phyloP scores from a whole-genome alignment of 139 green algal species.

The Parachlorella kessleri region DNA sequence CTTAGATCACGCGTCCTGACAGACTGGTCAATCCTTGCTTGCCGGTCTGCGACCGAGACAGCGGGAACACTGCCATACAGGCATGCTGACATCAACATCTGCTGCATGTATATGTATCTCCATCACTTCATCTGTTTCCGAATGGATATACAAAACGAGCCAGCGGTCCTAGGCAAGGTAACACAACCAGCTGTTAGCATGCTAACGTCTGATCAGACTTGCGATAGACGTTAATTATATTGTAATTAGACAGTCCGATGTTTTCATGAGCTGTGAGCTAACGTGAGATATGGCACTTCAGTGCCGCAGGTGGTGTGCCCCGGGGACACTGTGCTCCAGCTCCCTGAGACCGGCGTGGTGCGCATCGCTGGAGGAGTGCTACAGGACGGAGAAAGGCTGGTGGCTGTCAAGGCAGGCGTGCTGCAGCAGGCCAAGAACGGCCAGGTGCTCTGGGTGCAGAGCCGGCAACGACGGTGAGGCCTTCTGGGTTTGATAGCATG shows the following conservation, averaged over 20 bases:
- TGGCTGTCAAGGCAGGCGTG: constrained; percentile 60
- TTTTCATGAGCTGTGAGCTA: neutral
- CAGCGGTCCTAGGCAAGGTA: neutral
- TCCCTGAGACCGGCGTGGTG: constrained; percentile 67
- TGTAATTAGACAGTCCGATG: too few relatives aligned
- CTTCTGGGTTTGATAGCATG: too few relatives aligned
- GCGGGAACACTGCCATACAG: neutral
- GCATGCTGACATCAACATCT: neutral
- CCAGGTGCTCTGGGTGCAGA: constrained; percentile 79
- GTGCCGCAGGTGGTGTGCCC: constrained; percentile 62
- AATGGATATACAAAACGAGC: neutral
- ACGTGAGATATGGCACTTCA: neutral
- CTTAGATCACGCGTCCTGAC: neutral
- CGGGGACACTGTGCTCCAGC: constrained; percentile 66
- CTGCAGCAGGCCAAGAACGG: constrained; percentile 57
- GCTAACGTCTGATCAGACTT: too few relatives aligned
- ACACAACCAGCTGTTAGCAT: neutral
- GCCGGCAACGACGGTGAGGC: constrained; percentile 71
- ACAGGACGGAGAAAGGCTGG: constrained; percentile 47
- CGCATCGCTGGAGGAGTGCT: constrained; percentile 60
- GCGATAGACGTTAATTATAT: too few relatives aligned
- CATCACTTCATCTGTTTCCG: neutral
- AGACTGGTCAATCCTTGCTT: neutral
- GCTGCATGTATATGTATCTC: neutral
- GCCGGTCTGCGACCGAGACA: neutral